Base-by-base conservation (phyloP, 2,329 filamentous ascomycete species). In the Rasamsonia emersonii region DNA sequence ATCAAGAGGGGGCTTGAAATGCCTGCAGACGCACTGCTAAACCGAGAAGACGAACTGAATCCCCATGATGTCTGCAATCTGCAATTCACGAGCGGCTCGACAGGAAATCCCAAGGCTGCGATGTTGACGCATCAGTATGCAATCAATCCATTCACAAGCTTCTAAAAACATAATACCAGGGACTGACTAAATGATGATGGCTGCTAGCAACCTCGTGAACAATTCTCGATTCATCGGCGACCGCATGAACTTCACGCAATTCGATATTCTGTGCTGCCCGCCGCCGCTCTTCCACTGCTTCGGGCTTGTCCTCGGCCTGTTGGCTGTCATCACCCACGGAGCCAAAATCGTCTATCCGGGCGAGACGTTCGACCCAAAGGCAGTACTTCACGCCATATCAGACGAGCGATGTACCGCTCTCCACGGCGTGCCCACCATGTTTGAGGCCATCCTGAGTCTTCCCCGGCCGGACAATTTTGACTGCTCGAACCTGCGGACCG, bases 251-350 rank as follows among this genome's bases (percentile, higher is more conserved):
- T 67, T 89, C 10, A 77, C 73, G 0, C 60, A 72, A 3, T 62
- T 67, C 27, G 82, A 88, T 49, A 65, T 79, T 5, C 67, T 91
- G 8, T 89, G 83, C 64, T 91, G 84, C 53, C 83, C 83, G 3
- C 83, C 84, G 0, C 84, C 85, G 0, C 68, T 91, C 3, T 91
- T 91, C 65, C 85, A 91, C 63, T 89, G 82, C 63, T 89, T 89
- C 50, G 83, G 83, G 2, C 71, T 89, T 5, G 82, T 88, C 1
- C 72, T 86, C 3, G 83, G 83, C 6, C 67, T 88, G 26, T 70
- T 88, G 34, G 77, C 81, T 2, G 69, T 75, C 25, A 59, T 86
- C 32, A 86, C 80, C 0, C 82, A 88, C 52, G 82, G 83, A 28
- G 75, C 74, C 23, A 82, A 80, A 54, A 77, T 86, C 30, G 75